These are phyloP conservation scores for Tetradesmus obliquus DNA, from an alignment of 139 green algal species.

Conservation along the genomic window DNA sequence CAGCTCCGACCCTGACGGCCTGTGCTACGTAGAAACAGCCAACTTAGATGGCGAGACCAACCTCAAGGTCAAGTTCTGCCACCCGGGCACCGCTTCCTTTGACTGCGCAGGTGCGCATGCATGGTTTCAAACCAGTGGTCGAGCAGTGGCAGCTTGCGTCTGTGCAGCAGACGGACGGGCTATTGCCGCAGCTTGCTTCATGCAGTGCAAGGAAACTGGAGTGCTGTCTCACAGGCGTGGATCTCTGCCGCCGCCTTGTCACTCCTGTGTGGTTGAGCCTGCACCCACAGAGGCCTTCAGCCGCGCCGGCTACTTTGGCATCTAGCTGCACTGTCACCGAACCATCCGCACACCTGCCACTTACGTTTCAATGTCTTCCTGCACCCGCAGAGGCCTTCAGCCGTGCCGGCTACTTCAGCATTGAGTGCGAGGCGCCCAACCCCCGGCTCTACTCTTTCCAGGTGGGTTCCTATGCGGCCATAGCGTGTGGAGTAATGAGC, in stretches of 20 bases:
- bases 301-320: too few species aligned
- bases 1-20: constrained; percentile 58
- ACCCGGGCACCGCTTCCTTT: constrained; percentile 18
- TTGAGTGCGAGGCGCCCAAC: constrained; percentile 49
- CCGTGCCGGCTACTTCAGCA: constrained; percentile 40
- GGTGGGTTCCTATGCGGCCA: too few species aligned
- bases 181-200: too few species aligned
- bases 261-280: too few species aligned
- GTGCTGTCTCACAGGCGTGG: too few species aligned
- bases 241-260: too few species aligned
- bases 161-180: background rate
- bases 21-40: constrained; percentile 89
- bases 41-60: constrained; percentile 95
- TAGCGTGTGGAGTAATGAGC: too few species aligned
- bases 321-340: background rate
- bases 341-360: background rate
- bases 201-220: too few species aligned
- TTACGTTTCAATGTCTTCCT: background rate
- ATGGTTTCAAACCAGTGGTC: background rate
- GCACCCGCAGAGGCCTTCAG: constrained; percentile 34
- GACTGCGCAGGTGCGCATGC: constrained; percentile 32
- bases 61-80: constrained; percentile 89
- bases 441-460: constrained; percentile 24
- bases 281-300: too few species aligned
- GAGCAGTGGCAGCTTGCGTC: background rate